A percentile compares a stretch with the other conserved stretches of the same genome.
These are phyloP conservation scores for Saxophila tyrrhenica DNA, from an alignment of 495 filamentous ascomycete species.

Conservation along the genomic window DNA sequence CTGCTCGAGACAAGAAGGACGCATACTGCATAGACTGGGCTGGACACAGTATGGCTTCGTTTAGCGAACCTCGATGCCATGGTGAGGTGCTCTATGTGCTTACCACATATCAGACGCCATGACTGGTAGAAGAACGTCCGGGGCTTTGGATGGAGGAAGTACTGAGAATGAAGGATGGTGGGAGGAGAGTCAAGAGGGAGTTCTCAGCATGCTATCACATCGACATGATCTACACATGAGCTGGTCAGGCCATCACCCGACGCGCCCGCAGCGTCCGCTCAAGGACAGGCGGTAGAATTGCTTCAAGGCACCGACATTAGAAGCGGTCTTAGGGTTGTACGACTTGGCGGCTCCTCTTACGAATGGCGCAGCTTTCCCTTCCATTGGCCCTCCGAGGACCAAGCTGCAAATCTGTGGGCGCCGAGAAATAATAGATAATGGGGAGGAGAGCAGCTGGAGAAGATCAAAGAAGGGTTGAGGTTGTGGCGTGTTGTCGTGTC, in stretches of 20 bases:
- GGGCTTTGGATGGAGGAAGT: not conserved
- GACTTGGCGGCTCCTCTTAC: too few relatives aligned
- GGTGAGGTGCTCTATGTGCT: not conserved
- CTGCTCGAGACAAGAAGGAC: not conserved
- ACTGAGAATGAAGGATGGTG: not conserved
- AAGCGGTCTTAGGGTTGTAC: too few relatives aligned
- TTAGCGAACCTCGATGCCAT: not conserved
- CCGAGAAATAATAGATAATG: too few relatives aligned
- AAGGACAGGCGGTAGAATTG: not conserved
- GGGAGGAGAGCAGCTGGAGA: too few relatives aligned
- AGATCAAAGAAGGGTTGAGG: too few relatives aligned
- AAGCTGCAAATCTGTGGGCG: too few relatives aligned
- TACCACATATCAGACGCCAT: conserved; percentile 1
- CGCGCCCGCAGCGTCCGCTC: not conserved
- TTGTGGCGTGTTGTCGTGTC: too few relatives aligned
- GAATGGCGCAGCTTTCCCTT: too few relatives aligned
- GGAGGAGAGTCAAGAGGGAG: not conserved
- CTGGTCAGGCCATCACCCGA: not conserved
- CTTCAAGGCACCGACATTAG: not conserved
- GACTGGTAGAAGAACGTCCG: not conserved
- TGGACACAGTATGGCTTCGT: not conserved
- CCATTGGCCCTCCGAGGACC: too few relatives aligned
- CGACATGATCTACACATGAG: not conserved
- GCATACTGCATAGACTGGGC: not conserved
- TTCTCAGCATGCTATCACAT: not conserved